Evolutionary conservation across 169 alveolate species (phyloP).

Genomic region (Plasmodium chabaudi): DNA sequence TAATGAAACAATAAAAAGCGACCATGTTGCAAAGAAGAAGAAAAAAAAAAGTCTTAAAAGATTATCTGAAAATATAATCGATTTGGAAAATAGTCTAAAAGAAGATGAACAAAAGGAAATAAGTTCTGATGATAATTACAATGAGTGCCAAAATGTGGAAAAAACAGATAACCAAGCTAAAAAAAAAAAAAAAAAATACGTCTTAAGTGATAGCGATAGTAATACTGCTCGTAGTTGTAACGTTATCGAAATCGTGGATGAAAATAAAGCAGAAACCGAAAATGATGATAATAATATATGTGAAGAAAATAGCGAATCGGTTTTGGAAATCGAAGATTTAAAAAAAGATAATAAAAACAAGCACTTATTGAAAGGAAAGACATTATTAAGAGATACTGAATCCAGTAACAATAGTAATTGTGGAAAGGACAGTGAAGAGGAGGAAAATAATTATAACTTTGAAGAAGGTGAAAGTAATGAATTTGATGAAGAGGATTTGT

Average conservation of each 20-base stretch:
- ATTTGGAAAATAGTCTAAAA: constrained; percentile 3
- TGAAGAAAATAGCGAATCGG: not conserved
- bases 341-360: no score
- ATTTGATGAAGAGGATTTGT: not conserved
- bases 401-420: not conserved
- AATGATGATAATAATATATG: not conserved
- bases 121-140: not conserved
- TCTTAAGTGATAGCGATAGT: not conserved
- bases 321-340: no score
- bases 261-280: not conserved
- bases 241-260: not conserved
- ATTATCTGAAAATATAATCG: constrained; percentile 11
- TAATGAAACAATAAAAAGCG: not conserved
- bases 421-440: not conserved
- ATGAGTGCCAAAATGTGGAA: not conserved
- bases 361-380: no score
- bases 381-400: no score
- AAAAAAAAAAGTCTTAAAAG: constrained; percentile 45
- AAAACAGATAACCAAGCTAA: constrained; percentile 18
- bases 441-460: not conserved
- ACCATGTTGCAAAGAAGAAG: not conserved
- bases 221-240: not conserved
- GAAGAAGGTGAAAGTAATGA: not conserved
- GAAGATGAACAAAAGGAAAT: not conserved
- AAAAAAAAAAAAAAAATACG: constrained; percentile 13